Percentiles rank a stretch among this genome's conserved stretches.
These are phyloP conservation scores for Diatrype stigma DNA, from an alignment of 2,329 filamentous ascomycete species.

Conservation along the genomic window DNA sequence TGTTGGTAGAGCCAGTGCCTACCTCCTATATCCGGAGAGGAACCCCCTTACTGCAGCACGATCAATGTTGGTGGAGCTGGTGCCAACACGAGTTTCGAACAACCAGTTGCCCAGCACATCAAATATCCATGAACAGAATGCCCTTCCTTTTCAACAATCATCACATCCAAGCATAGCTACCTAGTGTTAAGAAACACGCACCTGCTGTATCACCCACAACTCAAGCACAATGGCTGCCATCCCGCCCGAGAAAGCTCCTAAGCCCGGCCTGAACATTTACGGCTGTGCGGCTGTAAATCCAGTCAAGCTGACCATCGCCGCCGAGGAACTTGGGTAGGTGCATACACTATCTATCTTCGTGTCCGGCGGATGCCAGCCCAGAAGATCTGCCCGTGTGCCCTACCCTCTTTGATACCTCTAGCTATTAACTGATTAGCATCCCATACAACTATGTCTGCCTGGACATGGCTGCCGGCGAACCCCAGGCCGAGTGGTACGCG, in stretches of 20 bases:
- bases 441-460: conserved; percentile 17
- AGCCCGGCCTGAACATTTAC: conserved; percentile 21
- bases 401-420: too few relatives aligned
- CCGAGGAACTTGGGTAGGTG: conserved; percentile 21
- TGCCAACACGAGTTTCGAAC: too few relatives aligned
- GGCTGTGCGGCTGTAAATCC: conserved; percentile 16
- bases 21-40: too few relatives aligned
- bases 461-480: conserved; percentile 11
- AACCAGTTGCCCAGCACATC: too few relatives aligned
- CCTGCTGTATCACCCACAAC: background rate
- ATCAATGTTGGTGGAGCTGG: too few relatives aligned
- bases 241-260: conserved; percentile 16
- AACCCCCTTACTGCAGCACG: too few relatives aligned
- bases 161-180: conserved; percentile 7
- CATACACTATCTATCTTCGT: too few relatives aligned
- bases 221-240: conserved; percentile 4
- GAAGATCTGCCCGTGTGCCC: too few relatives aligned
- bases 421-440: conserved; percentile 8
- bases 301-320: conserved; percentile 16
- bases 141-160: too few relatives aligned
- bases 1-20: too few relatives aligned
- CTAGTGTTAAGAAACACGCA: background rate
- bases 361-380: too few relatives aligned
- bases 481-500: conserved; percentile 14
- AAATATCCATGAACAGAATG: too few relatives aligned